phyloP scores from a whole-genome alignment of 1,284 basidiomycete species.

The Mycena citricolor region DNA sequence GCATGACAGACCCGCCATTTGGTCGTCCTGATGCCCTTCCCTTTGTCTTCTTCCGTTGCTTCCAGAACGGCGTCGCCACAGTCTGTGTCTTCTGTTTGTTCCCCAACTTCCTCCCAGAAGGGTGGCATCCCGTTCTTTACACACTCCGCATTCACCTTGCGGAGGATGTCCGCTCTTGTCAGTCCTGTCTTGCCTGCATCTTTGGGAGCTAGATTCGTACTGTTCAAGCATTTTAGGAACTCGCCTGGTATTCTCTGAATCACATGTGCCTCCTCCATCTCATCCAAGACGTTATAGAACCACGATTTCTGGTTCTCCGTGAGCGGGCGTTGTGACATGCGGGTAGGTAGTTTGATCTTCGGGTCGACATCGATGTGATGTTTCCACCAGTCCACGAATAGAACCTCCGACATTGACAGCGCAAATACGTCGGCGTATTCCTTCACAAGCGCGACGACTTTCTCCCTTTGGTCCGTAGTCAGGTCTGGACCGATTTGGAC shows the following conservation, averaged over 20 bases:
- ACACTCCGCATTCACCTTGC: slow-evolving; percentile 12
- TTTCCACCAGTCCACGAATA: slow-evolving; percentile 23
- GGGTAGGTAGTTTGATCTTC: slow-evolving; percentile 23
- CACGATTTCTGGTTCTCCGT: slow-evolving; percentile 32
- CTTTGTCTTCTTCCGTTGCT: background rate
- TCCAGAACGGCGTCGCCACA: slow-evolving; percentile 10
- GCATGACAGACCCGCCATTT: slow-evolving; percentile 36
- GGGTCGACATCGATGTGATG: slow-evolving; percentile 28
- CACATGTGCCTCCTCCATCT: slow-evolving; percentile 31
- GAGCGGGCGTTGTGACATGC: slow-evolving; percentile 28
- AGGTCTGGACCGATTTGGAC: slow-evolving; percentile 23
- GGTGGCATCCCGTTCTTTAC: slow-evolving; percentile 26
- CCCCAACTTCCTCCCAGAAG: slow-evolving; percentile 14
- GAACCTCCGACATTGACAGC: slow-evolving; percentile 30
- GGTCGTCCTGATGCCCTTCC: background rate
- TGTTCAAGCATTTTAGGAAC: slow-evolving; percentile 10
- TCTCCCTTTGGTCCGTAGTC: background rate
- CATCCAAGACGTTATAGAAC: slow-evolving; percentile 31
- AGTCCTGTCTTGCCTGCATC: slow-evolving; percentile 17
- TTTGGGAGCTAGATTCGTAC: slow-evolving; percentile 16
- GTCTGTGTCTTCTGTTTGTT: slow-evolving; percentile 7
- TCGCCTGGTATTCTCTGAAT: slow-evolving; percentile 11
- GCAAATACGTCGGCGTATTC: slow-evolving; percentile 33
- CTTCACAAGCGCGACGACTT: slow-evolving; percentile 6
- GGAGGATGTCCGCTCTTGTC: slow-evolving; percentile 8